Evolutionary conservation across 2,329 filamentous ascomycete genomes (phyloP).

Genomic region (Furcasterigmium furcatum): DNA sequence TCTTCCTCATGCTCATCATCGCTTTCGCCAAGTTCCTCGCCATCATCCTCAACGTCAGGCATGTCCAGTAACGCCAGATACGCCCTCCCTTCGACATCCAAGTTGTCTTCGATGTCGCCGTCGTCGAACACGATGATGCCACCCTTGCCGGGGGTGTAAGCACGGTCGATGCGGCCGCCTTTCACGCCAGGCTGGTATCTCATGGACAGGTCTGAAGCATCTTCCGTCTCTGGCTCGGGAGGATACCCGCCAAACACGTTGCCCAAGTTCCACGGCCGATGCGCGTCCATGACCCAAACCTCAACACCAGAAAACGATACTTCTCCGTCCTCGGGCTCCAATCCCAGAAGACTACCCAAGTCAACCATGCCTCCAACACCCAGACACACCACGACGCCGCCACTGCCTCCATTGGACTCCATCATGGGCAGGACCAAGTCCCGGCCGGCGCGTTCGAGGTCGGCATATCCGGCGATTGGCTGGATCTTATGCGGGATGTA

Average conservation of each 20-base stretch:
- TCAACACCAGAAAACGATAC: constrained; percentile 78
- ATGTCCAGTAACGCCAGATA: constrained; percentile 86
- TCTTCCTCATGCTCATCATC: constrained; percentile 57
- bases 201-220: constrained; percentile 41
- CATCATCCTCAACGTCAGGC: constrained; percentile 80
- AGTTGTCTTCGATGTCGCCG: constrained; percentile 85
- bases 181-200: constrained; percentile 64
- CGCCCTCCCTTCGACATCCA: constrained; percentile 71
- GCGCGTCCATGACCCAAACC: constrained; percentile 89
- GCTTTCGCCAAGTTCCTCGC: constrained; percentile 57
- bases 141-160: constrained; percentile 75
- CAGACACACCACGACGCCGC: constrained; percentile 86
- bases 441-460: constrained; percentile 75
- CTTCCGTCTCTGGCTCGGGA: constrained; percentile 46
- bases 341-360: constrained; percentile 72
- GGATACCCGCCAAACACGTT: constrained; percentile 85
- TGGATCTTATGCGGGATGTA: constrained; percentile 98
- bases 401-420: constrained; percentile 76
- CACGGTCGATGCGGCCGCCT: constrained; percentile 66
- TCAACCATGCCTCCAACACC: constrained; percentile 92
- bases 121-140: constrained; percentile 95
- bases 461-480: constrained; percentile 87
- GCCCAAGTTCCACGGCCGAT: constrained; percentile 89
- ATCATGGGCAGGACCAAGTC: constrained; percentile 85
- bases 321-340: constrained; percentile 67